phyloP scores from a whole-genome alignment of 805 yeast species.

The Candida oleophila region DNA sequence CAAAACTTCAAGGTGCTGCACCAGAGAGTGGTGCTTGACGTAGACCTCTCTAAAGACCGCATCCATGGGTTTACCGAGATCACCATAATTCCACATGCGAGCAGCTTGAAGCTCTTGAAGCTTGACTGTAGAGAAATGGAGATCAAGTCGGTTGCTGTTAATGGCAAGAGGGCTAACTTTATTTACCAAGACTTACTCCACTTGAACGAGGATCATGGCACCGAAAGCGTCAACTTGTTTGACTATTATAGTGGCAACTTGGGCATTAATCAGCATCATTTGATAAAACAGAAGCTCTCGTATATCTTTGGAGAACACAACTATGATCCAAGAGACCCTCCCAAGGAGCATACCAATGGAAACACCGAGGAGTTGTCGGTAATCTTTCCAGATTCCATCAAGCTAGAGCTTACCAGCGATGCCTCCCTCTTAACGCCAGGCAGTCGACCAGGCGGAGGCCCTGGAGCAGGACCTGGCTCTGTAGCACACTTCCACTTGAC shows the following conservation, averaged over 20 bases:
- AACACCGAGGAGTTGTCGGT: slow-evolving; percentile 66
- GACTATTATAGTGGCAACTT: slow-evolving; percentile 44
- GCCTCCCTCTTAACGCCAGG: slow-evolving; percentile 27
- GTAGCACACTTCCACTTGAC: slow-evolving; percentile 15
- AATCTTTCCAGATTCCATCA: slow-evolving; percentile 63
- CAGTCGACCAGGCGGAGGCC: slow-evolving; percentile 13
- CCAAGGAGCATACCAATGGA: slow-evolving; percentile 18
- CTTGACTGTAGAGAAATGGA: slow-evolving; percentile 80
- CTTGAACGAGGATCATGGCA: slow-evolving; percentile 29
- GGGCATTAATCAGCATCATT: slow-evolving; percentile 56
- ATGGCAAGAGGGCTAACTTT: slow-evolving; percentile 51
- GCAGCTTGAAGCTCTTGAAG: slow-evolving; percentile 54
- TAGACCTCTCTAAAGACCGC: slow-evolving; percentile 62
- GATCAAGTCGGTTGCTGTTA: slow-evolving; percentile 64
- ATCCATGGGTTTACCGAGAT: slow-evolving; percentile 79
- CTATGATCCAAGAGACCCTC: slow-evolving; percentile 24
- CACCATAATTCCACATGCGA: slow-evolving; percentile 70
- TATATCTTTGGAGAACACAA: slow-evolving; percentile 52
- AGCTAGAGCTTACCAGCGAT: slow-evolving; percentile 45
- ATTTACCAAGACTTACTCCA: slow-evolving; percentile 54
- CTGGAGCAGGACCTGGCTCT: neutral
- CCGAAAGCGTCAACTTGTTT: slow-evolving; percentile 29
- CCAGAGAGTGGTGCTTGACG: slow-evolving; percentile 77
- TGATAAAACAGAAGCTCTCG: slow-evolving; percentile 51
- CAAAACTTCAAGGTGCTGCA: slow-evolving; percentile 75